phyloP scores from a whole-genome alignment of 352 stramenopile species.

The Phytopythium litorale region DNA sequence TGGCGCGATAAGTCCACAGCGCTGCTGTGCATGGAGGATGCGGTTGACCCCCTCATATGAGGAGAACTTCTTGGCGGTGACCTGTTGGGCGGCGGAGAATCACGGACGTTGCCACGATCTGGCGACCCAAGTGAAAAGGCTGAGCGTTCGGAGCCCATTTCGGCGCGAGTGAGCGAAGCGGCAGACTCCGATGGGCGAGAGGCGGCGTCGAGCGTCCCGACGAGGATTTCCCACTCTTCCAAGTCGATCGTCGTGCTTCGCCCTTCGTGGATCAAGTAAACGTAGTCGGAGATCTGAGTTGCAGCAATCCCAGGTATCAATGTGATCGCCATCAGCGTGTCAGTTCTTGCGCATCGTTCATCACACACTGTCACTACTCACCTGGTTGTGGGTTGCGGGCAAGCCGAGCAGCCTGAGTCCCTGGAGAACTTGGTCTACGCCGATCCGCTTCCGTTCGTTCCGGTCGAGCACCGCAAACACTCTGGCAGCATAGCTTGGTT shows the following conservation, averaged over 20 bases:
- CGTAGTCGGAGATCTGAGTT: conserved; percentile 61
- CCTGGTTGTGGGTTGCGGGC: conserved; percentile 65
- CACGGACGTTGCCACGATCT: background rate
- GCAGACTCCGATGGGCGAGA: conserved; percentile 27
- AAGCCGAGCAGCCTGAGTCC: conserved; percentile 46
- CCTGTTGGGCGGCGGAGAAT: background rate
- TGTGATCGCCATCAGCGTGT: background rate
- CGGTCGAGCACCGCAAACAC: conserved; percentile 60
- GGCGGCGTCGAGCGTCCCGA: conserved; percentile 59
- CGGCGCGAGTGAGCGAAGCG: background rate
- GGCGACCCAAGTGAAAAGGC: conserved; percentile 13
- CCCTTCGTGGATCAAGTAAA: conserved; percentile 72
- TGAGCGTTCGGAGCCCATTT: conserved; percentile 1
- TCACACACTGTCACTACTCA: conserved; percentile 4
- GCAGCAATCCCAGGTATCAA: background rate
- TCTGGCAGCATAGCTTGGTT: conserved; percentile 34
- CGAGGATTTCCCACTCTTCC: conserved; percentile 65
- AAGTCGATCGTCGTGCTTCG: conserved; percentile 42
- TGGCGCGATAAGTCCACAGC: background rate
- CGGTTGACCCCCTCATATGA: background rate
- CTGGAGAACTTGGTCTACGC: conserved; percentile 51
- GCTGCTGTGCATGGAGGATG: background rate
- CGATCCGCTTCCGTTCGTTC: conserved; percentile 35
- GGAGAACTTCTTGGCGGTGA: background rate
- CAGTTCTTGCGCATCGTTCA: background rate